phyloP scores from a whole-genome alignment of 2,329 filamentous ascomycete genomes.

The Neurospora crassa region DNA sequence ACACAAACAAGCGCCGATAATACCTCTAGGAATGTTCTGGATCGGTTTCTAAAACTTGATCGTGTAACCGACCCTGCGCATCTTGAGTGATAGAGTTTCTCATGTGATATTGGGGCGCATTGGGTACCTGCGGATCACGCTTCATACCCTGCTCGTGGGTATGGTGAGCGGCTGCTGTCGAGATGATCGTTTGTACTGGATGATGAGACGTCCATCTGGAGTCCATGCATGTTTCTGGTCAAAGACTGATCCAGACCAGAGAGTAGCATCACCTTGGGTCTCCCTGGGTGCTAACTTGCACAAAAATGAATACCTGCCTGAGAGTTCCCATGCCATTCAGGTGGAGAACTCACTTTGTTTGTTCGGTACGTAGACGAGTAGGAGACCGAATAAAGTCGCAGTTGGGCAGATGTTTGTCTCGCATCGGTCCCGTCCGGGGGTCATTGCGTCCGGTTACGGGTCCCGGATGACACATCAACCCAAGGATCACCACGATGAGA shows the following conservation, averaged over 20 bases:
- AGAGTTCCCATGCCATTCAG: neutral
- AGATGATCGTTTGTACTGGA: neutral
- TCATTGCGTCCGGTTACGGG: neutral
- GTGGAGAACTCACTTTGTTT: neutral
- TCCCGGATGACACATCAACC: neutral
- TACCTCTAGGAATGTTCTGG: neutral
- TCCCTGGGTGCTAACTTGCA: neutral
- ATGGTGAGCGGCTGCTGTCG: neutral
- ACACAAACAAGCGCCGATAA: neutral
- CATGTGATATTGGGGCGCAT: neutral
- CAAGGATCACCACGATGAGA: neutral
- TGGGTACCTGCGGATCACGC: neutral
- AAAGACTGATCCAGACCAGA: neutral
- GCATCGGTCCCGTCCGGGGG: neutral
- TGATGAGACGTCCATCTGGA: neutral
- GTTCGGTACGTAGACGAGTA: neutral
- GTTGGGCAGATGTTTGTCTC: neutral
- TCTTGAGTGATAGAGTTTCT: neutral
- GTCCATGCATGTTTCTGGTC: neutral
- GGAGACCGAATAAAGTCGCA: neutral
- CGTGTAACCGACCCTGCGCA: neutral
- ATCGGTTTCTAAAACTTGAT: neutral
- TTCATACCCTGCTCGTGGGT: neutral
- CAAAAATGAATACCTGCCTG: neutral
- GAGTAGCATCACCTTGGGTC: neutral